Conservation (phyloP, 257 asterid genomes). For the Lantana camara region DNA sequence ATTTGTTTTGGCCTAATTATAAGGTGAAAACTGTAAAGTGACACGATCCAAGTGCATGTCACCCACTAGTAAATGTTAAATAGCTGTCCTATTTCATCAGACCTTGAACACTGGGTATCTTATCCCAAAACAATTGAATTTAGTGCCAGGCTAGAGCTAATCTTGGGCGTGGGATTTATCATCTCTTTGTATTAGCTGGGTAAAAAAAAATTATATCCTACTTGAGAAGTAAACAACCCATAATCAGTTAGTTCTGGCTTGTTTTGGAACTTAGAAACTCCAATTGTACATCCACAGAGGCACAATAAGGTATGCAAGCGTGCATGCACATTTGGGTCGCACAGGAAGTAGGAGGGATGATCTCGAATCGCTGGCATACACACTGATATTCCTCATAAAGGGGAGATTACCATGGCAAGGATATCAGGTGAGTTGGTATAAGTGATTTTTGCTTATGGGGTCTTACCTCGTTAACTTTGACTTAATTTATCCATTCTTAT, state of each 20-base stretch:
- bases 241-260: constrained; percentile 15
- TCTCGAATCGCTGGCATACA: constrained; percentile 88
- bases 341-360: constrained; percentile 99
- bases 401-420: constrained; percentile 99
- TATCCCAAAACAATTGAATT: background rate
- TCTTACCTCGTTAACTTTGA: constrained; percentile 4
- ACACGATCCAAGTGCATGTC: background rate
- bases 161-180: background rate
- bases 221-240: background rate
- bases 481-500: constrained; percentile 15
- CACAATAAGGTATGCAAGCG: constrained; percentile 99
- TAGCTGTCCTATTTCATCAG: background rate
- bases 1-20: background rate
- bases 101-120: background rate
- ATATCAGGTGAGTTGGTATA: constrained; percentile 70
- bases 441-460: constrained; percentile 23
- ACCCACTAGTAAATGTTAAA: background rate
- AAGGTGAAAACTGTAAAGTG: background rate
- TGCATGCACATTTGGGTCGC: constrained; percentile 98
- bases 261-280: constrained; percentile 25
- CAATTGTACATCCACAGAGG: constrained; percentile 58
- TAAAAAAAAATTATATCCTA: background rate
- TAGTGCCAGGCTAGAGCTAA: background rate
- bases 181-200: constrained; percentile 4
- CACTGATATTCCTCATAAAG: constrained; percentile 72